Conservation (phyloP, 2,329 filamentous ascomycete genomes). For the Fonsecaea nubica region DNA sequence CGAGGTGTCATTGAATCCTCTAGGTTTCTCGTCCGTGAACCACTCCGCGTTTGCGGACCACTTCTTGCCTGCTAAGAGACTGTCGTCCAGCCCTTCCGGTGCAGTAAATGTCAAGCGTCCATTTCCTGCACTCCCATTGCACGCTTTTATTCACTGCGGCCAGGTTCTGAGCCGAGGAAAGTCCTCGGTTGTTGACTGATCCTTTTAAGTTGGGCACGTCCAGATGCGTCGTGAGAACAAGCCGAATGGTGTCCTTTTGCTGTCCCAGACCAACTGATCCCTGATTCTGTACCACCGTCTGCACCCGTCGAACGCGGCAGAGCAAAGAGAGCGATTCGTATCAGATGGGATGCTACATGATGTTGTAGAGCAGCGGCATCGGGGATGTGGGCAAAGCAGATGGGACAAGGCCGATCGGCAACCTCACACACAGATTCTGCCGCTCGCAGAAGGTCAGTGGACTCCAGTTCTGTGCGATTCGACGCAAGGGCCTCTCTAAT, state of each 20-base stretch:
- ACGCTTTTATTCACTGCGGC: neutral
- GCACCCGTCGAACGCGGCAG: conserved; percentile 18
- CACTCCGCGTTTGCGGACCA: no score
- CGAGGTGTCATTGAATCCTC: no score
- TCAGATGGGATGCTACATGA: conserved; percentile 28
- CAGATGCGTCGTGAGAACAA: neutral
- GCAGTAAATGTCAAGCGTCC: no score
- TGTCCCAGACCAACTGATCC: neutral
- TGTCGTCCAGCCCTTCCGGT: no score
- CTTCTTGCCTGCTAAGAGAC: no score
- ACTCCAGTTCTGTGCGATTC: conserved; percentile 3
- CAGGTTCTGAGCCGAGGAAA: neutral
- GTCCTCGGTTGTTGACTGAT: neutral
- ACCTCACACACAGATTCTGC: conserved; percentile 2
- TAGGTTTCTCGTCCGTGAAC: no score
- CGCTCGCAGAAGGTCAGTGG: neutral
- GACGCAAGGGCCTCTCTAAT: conserved; percentile 1
- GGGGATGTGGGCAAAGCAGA: neutral
- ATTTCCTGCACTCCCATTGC: neutral
- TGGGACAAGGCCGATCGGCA: conserved; percentile 17
- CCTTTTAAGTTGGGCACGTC: neutral
- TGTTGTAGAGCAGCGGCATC: neutral
- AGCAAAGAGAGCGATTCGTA: conserved; percentile 25
- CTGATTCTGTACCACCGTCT: conserved; percentile 21
- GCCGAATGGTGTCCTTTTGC: neutral